phyloP scores from a whole-genome alignment of 2,329 filamentous ascomycete genomes.

The Alternaria alternata region DNA sequence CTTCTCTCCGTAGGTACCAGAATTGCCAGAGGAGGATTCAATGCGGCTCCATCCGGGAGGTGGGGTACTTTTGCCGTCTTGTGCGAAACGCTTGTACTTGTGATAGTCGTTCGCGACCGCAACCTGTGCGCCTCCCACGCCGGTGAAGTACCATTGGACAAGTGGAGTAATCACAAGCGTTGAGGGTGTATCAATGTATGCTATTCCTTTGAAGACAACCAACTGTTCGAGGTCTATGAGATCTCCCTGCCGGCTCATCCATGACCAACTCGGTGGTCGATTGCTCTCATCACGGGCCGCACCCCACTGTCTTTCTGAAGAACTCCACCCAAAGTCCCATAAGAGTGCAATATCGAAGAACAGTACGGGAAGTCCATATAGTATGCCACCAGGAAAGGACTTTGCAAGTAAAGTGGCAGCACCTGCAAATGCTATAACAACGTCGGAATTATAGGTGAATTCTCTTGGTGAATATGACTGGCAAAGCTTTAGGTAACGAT shows the following conservation, averaged over 20 bases:
- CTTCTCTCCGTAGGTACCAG: too few relatives aligned
- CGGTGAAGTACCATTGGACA: not conserved
- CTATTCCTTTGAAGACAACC: too few relatives aligned
- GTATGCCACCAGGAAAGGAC: not conserved
- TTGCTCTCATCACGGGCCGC: not conserved
- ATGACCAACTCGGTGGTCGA: not conserved
- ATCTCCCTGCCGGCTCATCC: too few relatives aligned
- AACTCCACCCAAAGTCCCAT: too few relatives aligned
- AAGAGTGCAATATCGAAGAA: not conserved
- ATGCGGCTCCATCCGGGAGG: not conserved
- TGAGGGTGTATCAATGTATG: too few relatives aligned
- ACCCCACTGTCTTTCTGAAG: too few relatives aligned
- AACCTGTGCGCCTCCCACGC: not conserved
- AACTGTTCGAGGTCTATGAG: too few relatives aligned
- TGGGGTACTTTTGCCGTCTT: not conserved
- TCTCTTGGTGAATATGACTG: not conserved
- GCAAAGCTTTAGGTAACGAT: not conserved
- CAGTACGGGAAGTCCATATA: not conserved
- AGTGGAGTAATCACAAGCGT: not conserved
- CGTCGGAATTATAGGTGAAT: not conserved
- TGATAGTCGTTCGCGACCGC: not conserved
- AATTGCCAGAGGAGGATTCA: too few relatives aligned
- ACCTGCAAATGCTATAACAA: not conserved
- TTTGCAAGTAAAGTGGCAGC: not conserved
- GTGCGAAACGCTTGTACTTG: not conserved